These are phyloP conservation scores for Fraxinus pennsylvanica DNA, from an alignment of 257 asterid genomes.

Conservation along the genomic window DNA sequence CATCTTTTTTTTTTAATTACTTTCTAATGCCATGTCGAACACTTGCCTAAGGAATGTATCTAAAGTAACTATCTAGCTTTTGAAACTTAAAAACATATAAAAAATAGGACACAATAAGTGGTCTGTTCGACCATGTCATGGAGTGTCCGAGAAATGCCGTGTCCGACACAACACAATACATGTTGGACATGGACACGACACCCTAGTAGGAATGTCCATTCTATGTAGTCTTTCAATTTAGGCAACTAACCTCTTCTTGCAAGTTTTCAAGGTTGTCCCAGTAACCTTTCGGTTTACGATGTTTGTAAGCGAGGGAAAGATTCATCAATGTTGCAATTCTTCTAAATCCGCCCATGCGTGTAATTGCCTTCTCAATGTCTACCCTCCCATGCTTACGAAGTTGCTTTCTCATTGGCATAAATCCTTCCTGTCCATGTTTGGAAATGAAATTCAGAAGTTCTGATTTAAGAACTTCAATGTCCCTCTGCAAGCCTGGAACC, in stretches of 20 bases:
- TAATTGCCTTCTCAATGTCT: slow-evolving; percentile 90
- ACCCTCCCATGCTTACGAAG: slow-evolving; percentile 75
- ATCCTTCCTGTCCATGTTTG: slow-evolving; percentile 90
- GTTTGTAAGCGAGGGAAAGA: slow-evolving; percentile 90
- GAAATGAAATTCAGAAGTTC: slow-evolving; percentile 81
- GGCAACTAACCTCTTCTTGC: slow-evolving; percentile 77
- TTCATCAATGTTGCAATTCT: slow-evolving; percentile 71
- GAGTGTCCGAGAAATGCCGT: no score
- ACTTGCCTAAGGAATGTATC: no score
- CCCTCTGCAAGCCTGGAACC: slow-evolving; percentile 87
- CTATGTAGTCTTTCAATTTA: slow-evolving; percentile 1
- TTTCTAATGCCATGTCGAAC: no score
- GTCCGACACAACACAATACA: no score
- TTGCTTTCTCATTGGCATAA: slow-evolving; percentile 98
- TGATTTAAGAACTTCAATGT: slow-evolving; percentile 73
- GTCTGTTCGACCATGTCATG: no score
- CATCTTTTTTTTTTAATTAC: no score
- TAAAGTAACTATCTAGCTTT: no score
- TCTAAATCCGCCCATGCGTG: slow-evolving; percentile 93
- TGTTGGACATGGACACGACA: no score
- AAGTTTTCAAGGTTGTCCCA: slow-evolving; percentile 91
- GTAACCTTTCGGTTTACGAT: slow-evolving; percentile 92
- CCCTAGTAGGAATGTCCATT: no score
- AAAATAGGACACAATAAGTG: no score
- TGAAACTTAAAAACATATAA: no score